Conservation (phyloP, 1,139 yeast species). For the Insectozyma bohioensis region DNA sequence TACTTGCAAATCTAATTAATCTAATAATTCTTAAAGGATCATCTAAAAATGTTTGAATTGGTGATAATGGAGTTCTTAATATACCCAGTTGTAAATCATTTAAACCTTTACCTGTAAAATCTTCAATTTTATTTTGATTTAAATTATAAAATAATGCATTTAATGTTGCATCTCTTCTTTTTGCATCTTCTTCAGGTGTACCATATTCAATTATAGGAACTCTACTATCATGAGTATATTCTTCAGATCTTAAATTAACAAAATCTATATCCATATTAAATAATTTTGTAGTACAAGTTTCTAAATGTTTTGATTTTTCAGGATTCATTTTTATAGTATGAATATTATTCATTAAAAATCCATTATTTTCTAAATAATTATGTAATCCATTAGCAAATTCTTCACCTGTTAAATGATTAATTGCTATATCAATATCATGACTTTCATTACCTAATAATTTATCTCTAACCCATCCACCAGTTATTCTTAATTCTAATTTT, state of each 20-base stretch:
- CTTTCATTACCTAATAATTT: constrained; percentile 77
- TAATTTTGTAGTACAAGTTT: constrained; percentile 89
- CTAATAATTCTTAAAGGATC: constrained; percentile 91
- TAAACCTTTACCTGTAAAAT: constrained; percentile 75
- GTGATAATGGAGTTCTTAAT: constrained; percentile 83
- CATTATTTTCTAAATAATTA: constrained; percentile 46
- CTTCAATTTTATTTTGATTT: constrained; percentile 68
- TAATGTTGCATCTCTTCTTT: constrained; percentile 90
- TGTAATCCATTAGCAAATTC: constrained; percentile 72
- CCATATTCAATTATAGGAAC: constrained; percentile 81
- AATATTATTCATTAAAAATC: constrained; percentile 47
- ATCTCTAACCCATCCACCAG: constrained; percentile 99
- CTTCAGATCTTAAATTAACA: constrained; percentile 86
- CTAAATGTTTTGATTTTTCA: constrained; percentile 91
- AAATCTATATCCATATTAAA: constrained; percentile 85
- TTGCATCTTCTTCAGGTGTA: constrained; percentile 88
- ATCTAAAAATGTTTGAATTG: constrained; percentile 81
- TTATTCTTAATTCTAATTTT: constrained; percentile 62
- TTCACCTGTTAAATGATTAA: constrained; percentile 81
- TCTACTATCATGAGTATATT: constrained; percentile 76
- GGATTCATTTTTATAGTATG: constrained; percentile 92
- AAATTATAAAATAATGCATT: constrained; percentile 89
- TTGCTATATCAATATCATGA: constrained; percentile 89
- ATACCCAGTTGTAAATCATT: constrained; percentile 68
- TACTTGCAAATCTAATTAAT: constrained; percentile 79